phyloP scores from a whole-genome alignment of 768 basidiomycete species.

The Boletus reticuloceps region DNA sequence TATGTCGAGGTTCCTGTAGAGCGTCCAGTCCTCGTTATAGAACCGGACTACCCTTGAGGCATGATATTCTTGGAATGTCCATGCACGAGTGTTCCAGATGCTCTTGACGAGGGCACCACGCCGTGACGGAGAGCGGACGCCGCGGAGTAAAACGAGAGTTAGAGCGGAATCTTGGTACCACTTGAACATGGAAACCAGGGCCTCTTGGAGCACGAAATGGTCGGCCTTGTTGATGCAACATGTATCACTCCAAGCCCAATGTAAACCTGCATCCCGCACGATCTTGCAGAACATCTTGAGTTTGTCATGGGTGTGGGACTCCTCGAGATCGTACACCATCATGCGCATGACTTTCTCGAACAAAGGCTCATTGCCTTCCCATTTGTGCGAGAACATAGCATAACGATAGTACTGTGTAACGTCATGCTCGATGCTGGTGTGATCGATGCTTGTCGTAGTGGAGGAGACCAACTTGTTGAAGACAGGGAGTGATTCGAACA shows the following conservation, averaged over 20 bases:
- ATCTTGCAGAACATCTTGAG: constrained; percentile 1
- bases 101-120: neutral
- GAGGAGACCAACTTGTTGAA: neutral
- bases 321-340: neutral
- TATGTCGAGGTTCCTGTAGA: neutral
- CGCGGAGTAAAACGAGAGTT: neutral
- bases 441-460: neutral
- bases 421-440: neutral
- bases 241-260: constrained; percentile 2
- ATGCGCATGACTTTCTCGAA: neutral
- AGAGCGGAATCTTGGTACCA: neutral
- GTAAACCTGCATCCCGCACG: neutral
- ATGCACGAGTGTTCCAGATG: neutral
- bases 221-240: neutral
- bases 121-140: neutral
- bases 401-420: neutral
- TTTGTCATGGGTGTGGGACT: neutral
- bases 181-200: neutral
- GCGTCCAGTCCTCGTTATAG: neutral
- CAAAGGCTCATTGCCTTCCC: neutral
- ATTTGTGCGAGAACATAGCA: neutral
- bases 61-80: neutral
- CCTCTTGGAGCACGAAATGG: neutral
- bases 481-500: neutral
- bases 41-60: neutral